Conservation (phyloP, 2,329 filamentous ascomycete genomes). For the Beauveria scarabaeidicola region DNA sequence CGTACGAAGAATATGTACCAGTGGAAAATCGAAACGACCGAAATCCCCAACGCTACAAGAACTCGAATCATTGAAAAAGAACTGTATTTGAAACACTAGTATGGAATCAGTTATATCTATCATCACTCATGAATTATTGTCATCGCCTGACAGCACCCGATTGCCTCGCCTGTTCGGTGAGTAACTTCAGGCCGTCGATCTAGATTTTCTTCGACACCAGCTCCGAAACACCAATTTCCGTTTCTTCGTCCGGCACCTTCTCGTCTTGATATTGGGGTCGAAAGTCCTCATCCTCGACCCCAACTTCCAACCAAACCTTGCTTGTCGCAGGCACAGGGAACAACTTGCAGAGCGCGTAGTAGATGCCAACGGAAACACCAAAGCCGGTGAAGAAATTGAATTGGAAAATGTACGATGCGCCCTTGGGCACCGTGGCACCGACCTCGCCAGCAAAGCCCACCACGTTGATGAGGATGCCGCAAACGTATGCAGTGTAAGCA, state of each 20-base stretch:
- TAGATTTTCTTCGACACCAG: conserved; percentile 2
- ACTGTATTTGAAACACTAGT: background rate
- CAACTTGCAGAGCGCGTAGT: conserved; percentile 61
- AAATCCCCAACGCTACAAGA: background rate
- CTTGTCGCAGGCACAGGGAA: conserved; percentile 69
- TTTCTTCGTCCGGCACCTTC: conserved; percentile 25
- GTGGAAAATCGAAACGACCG: background rate
- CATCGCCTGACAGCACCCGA: background rate
- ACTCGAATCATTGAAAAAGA: background rate
- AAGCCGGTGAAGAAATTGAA: conserved; percentile 88
- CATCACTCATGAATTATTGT: no score
- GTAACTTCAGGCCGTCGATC: background rate
- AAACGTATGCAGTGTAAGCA: conserved; percentile 73
- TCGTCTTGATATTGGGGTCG: conserved; percentile 36
- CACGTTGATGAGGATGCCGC: conserved; percentile 81
- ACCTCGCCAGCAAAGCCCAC: conserved; percentile 84
- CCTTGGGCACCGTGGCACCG: conserved; percentile 60
- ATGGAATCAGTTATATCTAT: background rate
- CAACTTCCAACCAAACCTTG: conserved; percentile 69
- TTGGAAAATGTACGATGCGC: conserved; percentile 79
- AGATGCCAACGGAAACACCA: conserved; percentile 55
- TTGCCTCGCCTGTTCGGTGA: background rate
- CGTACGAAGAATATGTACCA: background rate
- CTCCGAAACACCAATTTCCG: conserved; percentile 5
- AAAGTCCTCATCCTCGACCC: conserved; percentile 50